Percentiles rank a stretch among this genome's conserved stretches.
phyloP scores from a whole-genome alignment of 768 basidiomycete genomes.

The Tulasnella sp. region DNA sequence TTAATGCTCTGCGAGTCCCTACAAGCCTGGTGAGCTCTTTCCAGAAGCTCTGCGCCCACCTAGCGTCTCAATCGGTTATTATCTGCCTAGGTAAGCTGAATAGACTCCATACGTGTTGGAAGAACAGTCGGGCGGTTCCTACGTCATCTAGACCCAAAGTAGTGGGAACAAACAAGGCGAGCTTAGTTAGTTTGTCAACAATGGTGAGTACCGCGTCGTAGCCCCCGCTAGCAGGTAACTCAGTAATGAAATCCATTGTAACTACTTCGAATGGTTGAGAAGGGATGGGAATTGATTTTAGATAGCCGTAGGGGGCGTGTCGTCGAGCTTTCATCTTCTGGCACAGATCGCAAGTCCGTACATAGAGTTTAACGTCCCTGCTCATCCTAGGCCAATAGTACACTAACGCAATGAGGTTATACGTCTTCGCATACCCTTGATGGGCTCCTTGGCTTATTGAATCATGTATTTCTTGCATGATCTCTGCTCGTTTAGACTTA shows the following conservation, averaged over 20 bases:
- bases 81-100: constrained; percentile 10
- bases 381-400: constrained; percentile 30
- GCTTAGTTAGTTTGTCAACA: constrained; percentile 17
- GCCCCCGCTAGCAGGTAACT: constrained; percentile 15
- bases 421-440: constrained; percentile 22
- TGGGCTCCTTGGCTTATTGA: constrained; percentile 22
- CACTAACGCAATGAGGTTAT: constrained; percentile 17
- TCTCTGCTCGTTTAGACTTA: background rate
- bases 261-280: constrained; percentile 8
- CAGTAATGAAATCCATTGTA: constrained; percentile 18
- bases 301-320: background rate
- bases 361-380: constrained; percentile 18
- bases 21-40: constrained; percentile 18
- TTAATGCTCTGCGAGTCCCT: constrained; percentile 18
- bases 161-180: constrained; percentile 14
- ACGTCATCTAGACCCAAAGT: background rate
- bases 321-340: constrained; percentile 11
- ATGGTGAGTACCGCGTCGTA: constrained; percentile 13
- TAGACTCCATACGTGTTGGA: constrained; percentile 12
- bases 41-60: constrained; percentile 21
- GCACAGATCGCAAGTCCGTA: constrained; percentile 12
- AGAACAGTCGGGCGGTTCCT: constrained; percentile 11
- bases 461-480: constrained; percentile 24
- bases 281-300: constrained; percentile 10
- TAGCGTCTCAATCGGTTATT: background rate